Percentiles rank a stretch among this genome's conserved stretches.
These are phyloP conservation scores for Globisporangium nodosum DNA, from an alignment of 352 stramenopile genomes.

Conservation along the genomic window DNA sequence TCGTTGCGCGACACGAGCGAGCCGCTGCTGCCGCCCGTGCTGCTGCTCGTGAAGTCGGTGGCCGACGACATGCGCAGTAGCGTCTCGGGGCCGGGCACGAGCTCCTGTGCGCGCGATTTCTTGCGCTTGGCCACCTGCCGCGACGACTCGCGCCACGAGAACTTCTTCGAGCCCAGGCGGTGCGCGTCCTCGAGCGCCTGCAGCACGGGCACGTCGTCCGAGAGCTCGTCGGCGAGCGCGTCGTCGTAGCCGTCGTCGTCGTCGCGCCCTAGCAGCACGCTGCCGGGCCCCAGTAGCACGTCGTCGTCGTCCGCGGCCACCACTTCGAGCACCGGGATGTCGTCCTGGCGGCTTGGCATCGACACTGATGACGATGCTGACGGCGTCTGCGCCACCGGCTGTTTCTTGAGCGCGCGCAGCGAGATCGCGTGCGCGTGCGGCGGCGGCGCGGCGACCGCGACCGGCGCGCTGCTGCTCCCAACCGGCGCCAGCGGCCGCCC, in stretches of 20 bases:
- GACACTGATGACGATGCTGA: not conserved
- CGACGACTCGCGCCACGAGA: slow-evolving; percentile 40
- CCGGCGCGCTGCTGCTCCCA: slow-evolving; percentile 10
- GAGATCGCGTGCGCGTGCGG: too few relatives aligned
- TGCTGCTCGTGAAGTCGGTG: slow-evolving; percentile 23
- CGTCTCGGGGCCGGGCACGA: slow-evolving; percentile 38
- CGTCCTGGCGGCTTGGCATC: slow-evolving; percentile 22
- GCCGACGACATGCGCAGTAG: slow-evolving; percentile 47
- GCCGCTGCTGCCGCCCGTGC: slow-evolving; percentile 29
- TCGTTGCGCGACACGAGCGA: slow-evolving; percentile 32
- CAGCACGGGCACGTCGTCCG: slow-evolving; percentile 59
- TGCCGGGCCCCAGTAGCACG: not conserved
- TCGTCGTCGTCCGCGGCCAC: slow-evolving; percentile 20
- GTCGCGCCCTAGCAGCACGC: slow-evolving; percentile 1
- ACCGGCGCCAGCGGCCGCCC: slow-evolving; percentile 2
- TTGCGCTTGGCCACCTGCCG: slow-evolving; percentile 13
- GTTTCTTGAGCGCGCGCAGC: not conserved
- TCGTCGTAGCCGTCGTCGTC: slow-evolving; percentile 21
- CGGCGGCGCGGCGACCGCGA: slow-evolving; percentile 4
- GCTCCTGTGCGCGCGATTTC: slow-evolving; percentile 7
- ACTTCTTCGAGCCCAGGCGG: slow-evolving; percentile 36
- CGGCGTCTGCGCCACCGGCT: not conserved
- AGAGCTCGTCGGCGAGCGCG: slow-evolving; percentile 28
- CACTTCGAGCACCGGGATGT: slow-evolving; percentile 68
- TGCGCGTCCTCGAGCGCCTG: slow-evolving; percentile 58